phyloP scores from a whole-genome alignment of 495 filamentous ascomycete species.

The Penicillium coprophilum region DNA sequence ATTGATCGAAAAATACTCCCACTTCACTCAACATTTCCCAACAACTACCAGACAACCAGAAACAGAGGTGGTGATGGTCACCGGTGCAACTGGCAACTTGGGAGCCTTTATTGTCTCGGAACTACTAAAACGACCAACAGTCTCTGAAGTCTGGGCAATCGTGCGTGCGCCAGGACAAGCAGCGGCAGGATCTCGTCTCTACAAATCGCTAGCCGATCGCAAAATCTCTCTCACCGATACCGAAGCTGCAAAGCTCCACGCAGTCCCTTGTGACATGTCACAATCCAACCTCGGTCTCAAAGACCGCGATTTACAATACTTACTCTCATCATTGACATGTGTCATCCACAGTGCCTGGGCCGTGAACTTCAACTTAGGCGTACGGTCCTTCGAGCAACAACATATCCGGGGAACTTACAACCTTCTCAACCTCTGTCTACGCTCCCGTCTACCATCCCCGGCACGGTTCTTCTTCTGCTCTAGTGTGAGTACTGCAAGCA shows the following conservation, averaged over 20 bases:
- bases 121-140: constrained; percentile 29
- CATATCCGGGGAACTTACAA: constrained; percentile 59
- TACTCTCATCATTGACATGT: constrained; percentile 45
- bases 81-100: constrained; percentile 62
- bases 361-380: constrained; percentile 70
- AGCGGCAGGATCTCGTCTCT: constrained; percentile 24
- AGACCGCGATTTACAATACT: constrained; percentile 31
- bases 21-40: constrained; percentile 37
- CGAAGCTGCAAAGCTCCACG: constrained; percentile 24
- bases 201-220: constrained; percentile 23
- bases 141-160: constrained; percentile 55
- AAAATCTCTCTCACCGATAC: constrained; percentile 19
- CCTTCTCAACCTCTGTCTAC: constrained; percentile 58
- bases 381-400: constrained; percentile 57
- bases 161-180: constrained; percentile 49
- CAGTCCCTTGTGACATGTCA: constrained; percentile 28
- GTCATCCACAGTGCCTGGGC: constrained; percentile 68
- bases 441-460: constrained; percentile 31
- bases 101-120: constrained; percentile 56
- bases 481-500: constrained; percentile 51
- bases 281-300: constrained; percentile 48
- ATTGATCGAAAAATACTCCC: constrained; percentile 43
- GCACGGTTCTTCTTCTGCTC: constrained; percentile 61
- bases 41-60: constrained; percentile 16
- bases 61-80: constrained; percentile 39